These are phyloP conservation scores for Cicer bijugum DNA, from an alignment of 306 rosid genomes.

Conservation along the genomic window DNA sequence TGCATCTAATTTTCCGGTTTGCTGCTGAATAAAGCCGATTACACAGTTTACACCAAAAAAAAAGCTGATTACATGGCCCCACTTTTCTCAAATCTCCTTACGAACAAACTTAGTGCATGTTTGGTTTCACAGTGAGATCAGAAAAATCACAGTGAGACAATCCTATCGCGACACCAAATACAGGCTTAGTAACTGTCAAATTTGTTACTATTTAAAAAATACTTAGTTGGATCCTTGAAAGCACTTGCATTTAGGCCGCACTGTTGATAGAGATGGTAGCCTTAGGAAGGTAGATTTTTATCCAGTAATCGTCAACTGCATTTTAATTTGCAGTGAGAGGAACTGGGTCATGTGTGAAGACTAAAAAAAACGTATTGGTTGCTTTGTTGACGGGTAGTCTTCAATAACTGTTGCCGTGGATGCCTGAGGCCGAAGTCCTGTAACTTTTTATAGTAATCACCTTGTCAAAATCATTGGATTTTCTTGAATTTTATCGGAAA, in stretches of 20 bases:
- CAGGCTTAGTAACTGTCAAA: background rate
- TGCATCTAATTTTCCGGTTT: background rate
- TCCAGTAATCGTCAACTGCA: background rate
- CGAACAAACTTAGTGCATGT: background rate
- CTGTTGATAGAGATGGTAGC: background rate
- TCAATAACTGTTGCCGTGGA: background rate
- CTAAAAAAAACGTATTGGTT: background rate
- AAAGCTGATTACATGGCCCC: background rate
- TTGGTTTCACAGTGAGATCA: too few species aligned
- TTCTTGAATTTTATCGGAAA: too few species aligned
- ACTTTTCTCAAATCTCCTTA: background rate
- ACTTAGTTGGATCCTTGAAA: slow-evolving; percentile 4
- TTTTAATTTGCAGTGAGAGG: background rate
- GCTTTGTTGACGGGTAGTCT: background rate
- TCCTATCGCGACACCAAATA: too few species aligned
- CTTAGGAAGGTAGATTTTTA: background rate
- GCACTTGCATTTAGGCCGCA: background rate
- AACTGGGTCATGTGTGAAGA: background rate
- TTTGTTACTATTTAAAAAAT: slow-evolving; percentile 12
- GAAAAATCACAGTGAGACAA: too few species aligned
- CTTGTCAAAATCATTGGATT: too few species aligned
- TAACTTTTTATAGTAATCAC: too few species aligned
- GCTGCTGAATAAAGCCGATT: background rate
- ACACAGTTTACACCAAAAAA: background rate
- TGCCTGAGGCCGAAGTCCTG: too few species aligned